Conservation (phyloP, 2,329 filamentous ascomycete species). For the Botrytis fabae region DNA sequence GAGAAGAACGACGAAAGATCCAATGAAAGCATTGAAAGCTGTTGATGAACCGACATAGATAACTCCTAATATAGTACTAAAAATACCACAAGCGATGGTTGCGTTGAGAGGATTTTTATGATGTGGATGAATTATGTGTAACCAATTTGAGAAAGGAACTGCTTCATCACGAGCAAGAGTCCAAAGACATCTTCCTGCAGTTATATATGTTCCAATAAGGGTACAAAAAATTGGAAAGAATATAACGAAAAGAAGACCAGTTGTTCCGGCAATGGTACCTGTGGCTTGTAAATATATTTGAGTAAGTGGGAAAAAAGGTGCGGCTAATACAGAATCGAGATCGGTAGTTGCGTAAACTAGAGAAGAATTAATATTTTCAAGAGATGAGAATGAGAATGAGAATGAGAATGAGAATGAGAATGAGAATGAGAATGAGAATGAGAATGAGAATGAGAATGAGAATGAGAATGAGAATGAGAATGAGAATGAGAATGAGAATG, state of each 20-base stretch:
- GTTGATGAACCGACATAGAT: conserved; percentile 67
- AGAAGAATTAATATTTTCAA: background rate
- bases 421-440: too few species aligned
- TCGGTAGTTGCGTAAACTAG: conserved; percentile 57
- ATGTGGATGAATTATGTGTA: conserved; percentile 49
- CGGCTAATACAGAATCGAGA: conserved; percentile 53
- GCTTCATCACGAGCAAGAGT: conserved; percentile 59
- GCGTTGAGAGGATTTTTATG: conserved; percentile 57
- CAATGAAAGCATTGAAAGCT: conserved; percentile 67
- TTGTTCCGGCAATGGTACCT: conserved; percentile 50
- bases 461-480: background rate
- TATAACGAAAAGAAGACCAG: conserved; percentile 54
- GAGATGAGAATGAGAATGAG: background rate
- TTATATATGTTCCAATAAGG: conserved; percentile 58
- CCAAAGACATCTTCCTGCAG: conserved; percentile 63
- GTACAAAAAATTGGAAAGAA: conserved; percentile 54
- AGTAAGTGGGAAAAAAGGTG: conserved; percentile 61
- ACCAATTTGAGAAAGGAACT: conserved; percentile 51
- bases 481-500: background rate
- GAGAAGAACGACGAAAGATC: conserved; percentile 56
- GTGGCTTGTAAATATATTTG: conserved; percentile 65
- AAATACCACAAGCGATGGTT: conserved; percentile 50
- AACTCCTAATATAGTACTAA: conserved; percentile 57
- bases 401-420: background rate
- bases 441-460: background rate